Percentiles rank a stretch among this genome's conserved stretches.
phyloP scores from a whole-genome alignment of 352 stramenopile species.

The Phytophthora podocarpi region DNA sequence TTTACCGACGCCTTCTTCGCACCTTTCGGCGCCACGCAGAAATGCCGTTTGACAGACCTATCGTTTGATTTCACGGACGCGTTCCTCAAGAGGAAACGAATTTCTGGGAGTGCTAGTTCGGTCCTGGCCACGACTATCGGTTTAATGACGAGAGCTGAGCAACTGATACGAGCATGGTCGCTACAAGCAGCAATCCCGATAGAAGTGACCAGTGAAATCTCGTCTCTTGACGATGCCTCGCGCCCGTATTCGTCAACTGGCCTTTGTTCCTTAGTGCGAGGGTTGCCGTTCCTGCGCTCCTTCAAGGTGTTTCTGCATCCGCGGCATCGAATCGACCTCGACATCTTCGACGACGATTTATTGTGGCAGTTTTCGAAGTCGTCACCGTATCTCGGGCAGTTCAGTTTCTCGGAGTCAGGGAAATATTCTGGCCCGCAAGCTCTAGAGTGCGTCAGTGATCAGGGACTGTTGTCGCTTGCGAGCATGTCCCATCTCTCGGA shows the following conservation, averaged over 20 bases:
- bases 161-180: conserved; percentile 21
- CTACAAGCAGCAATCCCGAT: conserved; percentile 13
- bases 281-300: conserved; percentile 38
- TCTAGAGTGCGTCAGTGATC: conserved; percentile 35
- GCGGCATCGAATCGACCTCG: conserved; percentile 39
- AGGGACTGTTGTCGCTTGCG: conserved; percentile 35
- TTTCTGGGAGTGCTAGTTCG: conserved; percentile 2
- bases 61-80: conserved; percentile 46
- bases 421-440: conserved; percentile 40
- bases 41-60: conserved; percentile 44
- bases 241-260: conserved; percentile 40
- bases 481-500: conserved; percentile 45
- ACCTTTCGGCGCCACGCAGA: conserved; percentile 46
- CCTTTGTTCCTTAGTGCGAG: conserved; percentile 36
- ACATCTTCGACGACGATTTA: conserved; percentile 50
- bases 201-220: conserved; percentile 10
- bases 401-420: conserved; percentile 38
- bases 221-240: conserved; percentile 16
- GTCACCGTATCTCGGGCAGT: conserved; percentile 37
- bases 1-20: conserved; percentile 56
- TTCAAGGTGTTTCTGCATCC: conserved; percentile 49
- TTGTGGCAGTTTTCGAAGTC: conserved; percentile 25
- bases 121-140: conserved; percentile 6
- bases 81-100: conserved; percentile 26
- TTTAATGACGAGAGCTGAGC: conserved; percentile 25